A percentile compares a stretch with the other conserved stretches of the same genome.
These are phyloP conservation scores for Serpula lacrymans DNA, from an alignment of 768 basidiomycete species.

Conservation along the genomic window DNA sequence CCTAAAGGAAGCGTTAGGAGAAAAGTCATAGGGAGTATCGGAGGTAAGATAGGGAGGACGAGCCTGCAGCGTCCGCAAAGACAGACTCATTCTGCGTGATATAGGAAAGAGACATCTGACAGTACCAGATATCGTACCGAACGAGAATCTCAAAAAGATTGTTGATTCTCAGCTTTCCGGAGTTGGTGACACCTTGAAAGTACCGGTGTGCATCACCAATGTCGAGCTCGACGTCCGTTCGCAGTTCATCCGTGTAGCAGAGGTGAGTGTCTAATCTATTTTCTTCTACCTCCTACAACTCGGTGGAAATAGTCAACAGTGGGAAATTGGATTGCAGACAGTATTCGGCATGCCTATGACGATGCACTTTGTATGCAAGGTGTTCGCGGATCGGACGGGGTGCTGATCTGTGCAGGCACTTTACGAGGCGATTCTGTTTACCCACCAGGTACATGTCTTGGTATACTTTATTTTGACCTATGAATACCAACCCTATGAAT, in stretches of 20 bases:
- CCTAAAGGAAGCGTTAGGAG: constrained; percentile 60
- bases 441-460: constrained; percentile 57
- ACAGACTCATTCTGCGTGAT: not conserved
- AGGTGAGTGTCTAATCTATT: constrained; percentile 40
- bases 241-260: constrained; percentile 66
- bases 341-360: constrained; percentile 79
- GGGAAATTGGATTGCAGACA: constrained; percentile 84
- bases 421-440: constrained; percentile 84
- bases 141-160: constrained; percentile 50
- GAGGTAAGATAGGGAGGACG: constrained; percentile 39
- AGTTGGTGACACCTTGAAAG: constrained; percentile 66
- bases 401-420: constrained; percentile 80
- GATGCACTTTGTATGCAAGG: constrained; percentile 58
- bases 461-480: constrained; percentile 1
- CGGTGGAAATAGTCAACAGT: constrained; percentile 55
- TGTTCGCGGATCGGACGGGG: constrained; percentile 70
- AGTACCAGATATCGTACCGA: constrained; percentile 56
- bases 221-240: constrained; percentile 72
- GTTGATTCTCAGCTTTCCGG: constrained; percentile 62
- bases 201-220: constrained; percentile 70
- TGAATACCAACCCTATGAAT: constrained; percentile 3
- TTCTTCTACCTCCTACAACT: not conserved
- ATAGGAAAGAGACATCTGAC: constrained; percentile 66
- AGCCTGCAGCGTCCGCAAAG: not conserved
- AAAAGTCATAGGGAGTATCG: constrained; percentile 59